Evolutionary conservation across 2,329 filamentous ascomycete species (phyloP).

Genomic region (Pseudopyricularia javanii): DNA sequence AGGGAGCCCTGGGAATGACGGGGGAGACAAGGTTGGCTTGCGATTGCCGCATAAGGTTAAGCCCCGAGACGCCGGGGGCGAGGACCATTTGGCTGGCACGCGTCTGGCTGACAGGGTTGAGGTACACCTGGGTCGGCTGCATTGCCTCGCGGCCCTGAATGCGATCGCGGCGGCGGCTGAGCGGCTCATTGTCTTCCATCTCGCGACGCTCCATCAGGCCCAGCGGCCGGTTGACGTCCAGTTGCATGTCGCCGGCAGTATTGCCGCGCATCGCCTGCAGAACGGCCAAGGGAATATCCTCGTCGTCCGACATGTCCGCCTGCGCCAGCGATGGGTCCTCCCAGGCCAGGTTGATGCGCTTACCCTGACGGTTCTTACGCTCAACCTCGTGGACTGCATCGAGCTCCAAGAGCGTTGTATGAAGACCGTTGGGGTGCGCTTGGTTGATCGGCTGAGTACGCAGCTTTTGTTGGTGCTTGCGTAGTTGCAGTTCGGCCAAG

Average conservation of each 20-base stretch:
- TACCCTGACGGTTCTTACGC: conserved; percentile 58
- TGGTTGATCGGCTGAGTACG: conserved; percentile 59
- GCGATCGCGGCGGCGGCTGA: conserved; percentile 64
- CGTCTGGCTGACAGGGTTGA: conserved; percentile 7
- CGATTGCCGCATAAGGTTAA: conserved; percentile 3
- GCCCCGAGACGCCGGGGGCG: not conserved
- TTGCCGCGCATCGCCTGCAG: conserved; percentile 54
- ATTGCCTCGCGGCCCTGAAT: conserved; percentile 49
- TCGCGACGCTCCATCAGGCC: conserved; percentile 72
- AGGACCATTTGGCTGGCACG: not conserved
- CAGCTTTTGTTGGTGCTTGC: conserved; percentile 77
- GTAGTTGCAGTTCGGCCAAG: conserved; percentile 79
- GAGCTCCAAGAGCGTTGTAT: conserved; percentile 79
- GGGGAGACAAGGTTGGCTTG: conserved; percentile 9
- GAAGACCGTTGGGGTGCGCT: conserved; percentile 62
- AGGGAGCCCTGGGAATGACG: not conserved
- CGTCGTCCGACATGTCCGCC: conserved; percentile 43
- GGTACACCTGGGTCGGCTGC: conserved; percentile 16
- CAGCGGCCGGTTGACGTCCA: conserved; percentile 50
- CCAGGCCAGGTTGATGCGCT: conserved; percentile 82
- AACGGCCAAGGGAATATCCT: conserved; percentile 79
- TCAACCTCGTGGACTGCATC: conserved; percentile 84
- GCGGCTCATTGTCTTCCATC: conserved; percentile 83
- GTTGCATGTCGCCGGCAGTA: conserved; percentile 31
- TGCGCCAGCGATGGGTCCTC: conserved; percentile 50